These are phyloP conservation scores for Cystofilobasidium capitatum DNA, from an alignment of 768 basidiomycete species.

Conservation along the genomic window DNA sequence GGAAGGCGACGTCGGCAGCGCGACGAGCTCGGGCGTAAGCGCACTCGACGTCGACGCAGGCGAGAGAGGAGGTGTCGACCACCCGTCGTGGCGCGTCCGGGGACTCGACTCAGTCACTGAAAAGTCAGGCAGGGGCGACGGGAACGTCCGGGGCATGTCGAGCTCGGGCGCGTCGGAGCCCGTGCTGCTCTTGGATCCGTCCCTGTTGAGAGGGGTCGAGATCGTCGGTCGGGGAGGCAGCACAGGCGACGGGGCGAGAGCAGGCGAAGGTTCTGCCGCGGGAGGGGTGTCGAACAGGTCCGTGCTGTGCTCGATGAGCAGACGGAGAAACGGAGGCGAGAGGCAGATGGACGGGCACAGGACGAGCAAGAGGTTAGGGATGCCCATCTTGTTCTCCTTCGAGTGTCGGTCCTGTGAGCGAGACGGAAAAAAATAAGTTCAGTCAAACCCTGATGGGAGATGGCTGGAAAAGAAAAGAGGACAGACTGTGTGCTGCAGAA, in stretches of 20 bases:
- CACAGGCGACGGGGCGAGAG: not conserved
- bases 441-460: not conserved
- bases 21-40: not conserved
- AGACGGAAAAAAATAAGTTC: slow-evolving; percentile 35
- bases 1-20: not conserved
- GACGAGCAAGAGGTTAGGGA: slow-evolving; percentile 76
- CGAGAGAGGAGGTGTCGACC: not conserved
- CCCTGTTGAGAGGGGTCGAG: not conserved
- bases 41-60: not conserved
- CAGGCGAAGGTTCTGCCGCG: not conserved
- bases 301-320: slow-evolving; percentile 25
- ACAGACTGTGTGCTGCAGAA: slow-evolving; percentile 22
- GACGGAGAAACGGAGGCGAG: slow-evolving; percentile 26
- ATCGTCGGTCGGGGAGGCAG: not conserved
- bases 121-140: slow-evolving; percentile 2
- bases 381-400: slow-evolving; percentile 79
- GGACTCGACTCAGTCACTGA: not conserved
- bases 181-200: not conserved
- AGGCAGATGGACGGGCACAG: slow-evolving; percentile 79
- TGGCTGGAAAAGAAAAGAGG: not conserved
- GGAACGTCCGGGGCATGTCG: not conserved
- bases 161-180: not conserved
- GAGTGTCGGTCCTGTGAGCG: slow-evolving; percentile 54
- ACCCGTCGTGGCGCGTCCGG: not conserved
- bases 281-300: slow-evolving; percentile 9